Evolutionary conservation across 129 eudicot species (phyloP).

Genomic region (Pseudognaphalium luteoalbum): DNA sequence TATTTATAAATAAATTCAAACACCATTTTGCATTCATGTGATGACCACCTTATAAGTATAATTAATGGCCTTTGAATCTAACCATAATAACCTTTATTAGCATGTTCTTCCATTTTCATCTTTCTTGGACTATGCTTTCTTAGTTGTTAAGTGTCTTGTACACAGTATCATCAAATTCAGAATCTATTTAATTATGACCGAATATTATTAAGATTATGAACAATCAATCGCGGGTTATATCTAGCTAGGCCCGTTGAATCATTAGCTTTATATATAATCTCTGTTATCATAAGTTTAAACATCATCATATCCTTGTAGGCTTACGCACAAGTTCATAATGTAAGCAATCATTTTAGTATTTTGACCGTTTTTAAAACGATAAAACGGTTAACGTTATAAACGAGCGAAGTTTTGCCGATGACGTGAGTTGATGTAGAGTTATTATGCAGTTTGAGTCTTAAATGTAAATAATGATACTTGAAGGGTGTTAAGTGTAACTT

Average conservation of each 20-base stretch:
- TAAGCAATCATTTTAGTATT: no score
- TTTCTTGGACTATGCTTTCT: conserved; percentile 12
- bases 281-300: not conserved
- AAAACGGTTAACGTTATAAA: not conserved
- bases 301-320: not conserved
- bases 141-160: conserved; percentile 3
- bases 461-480: no score
- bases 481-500: no score
- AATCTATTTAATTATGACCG: no score
- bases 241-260: no score
- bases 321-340: no score
- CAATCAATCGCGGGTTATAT: no score
- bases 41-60: conserved; percentile 3
- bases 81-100: conserved; percentile 2
- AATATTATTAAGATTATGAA: no score
- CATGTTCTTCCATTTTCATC: conserved; percentile 9
- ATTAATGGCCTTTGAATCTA: conserved; percentile 8
- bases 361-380: no score
- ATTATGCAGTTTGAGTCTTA: no score
- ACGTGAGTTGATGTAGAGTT: no score
- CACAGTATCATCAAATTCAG: no score
- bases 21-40: conserved; percentile 11
- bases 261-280: not conserved
- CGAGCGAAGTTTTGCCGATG: not conserved
- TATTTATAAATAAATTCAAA: not conserved